Base-by-base conservation (phyloP, 441 rosid species). In the Adansonia grandidieri region DNA sequence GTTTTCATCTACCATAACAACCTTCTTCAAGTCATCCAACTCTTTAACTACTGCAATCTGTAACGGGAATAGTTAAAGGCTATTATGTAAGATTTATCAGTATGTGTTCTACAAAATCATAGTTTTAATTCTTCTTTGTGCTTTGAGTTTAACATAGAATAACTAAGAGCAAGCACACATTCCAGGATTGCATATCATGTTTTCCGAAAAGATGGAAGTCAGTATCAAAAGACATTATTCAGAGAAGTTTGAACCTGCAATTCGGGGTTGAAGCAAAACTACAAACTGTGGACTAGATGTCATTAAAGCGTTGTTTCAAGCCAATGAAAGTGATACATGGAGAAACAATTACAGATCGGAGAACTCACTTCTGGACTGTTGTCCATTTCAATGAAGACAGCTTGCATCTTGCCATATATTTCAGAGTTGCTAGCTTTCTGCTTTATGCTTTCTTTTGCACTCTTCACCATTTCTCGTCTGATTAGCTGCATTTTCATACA, bases 401-500 rank as follows among this genome's bases (percentile, higher is more conserved):
- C 97, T 74, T 88, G 92, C 96, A 95, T 90, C 77, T 70, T 93
- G 73, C 97, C 93, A 75, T 91, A 95, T 10, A 93, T 81, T 84
- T 95, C 95, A 7, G 89, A 90, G 81, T 82, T 87, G 84, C 86
- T 89, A 78, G 86, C 94, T 54, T 88, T 82, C 77, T 80, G 89
- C 78, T 74, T 87, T 66, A 90, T 90, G 88, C 93, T 75, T 79
- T 92, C 91, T 88, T 85, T 90, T 11, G 94, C 96, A 42, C 88
- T 89, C 75, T 89, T 83, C 19, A 91, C 93, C 97, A 93, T 91
- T 84, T 89, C 90, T 87, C 85, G 86, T 32, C 91, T 76, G 57
- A 93, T 90, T 82, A 88, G 81, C 96, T 93, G 89, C 82, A 88
- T 57, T 54, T 61, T 64, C 56, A 74, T 3, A 60, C 24, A 56